Base-by-base conservation (phyloP, 495 filamentous ascomycete species). In the Cladorrhinum samala region DNA sequence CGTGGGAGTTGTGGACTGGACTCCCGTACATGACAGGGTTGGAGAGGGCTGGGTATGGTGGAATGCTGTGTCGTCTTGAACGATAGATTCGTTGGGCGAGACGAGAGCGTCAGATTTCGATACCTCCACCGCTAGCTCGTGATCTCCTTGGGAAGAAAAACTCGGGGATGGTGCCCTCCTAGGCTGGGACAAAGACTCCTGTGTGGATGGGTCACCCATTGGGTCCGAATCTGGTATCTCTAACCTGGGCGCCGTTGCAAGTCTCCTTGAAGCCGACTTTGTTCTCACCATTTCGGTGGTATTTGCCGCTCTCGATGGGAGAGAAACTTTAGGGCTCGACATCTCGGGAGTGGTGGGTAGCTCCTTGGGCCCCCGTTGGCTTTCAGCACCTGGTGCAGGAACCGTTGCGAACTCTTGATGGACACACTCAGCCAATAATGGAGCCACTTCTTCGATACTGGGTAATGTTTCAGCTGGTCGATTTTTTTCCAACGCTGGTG, bases 11-110 rank as follows among this genome's bases (percentile, higher is more conserved):
- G 23, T 6, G 42, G 3, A 23, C 19, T 45, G 3, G 39, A 18
- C 9, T 19, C 42, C 7, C 14, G 19, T 19, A 24, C 17, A 9
- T 24, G 23, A 23, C 13, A 21, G 13, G 45, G 24, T 58, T 48
- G 56, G 47, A 2, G 56, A 58, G 1, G 51, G 47, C 6, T 23
- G 24, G 18, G 46, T 50, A 14, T 36, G 17, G 23, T 42, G 17
- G 0, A 18, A 13, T 3, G 1, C 2, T n/a, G 46, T 9, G 30
- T 52, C 55, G 14, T 39, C 44, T 24, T 20, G 9, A 41, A 19
- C 36, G 19, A 16, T n/a, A 4, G 19, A 1, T 17, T 27, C 24
- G 24, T 21, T 47, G 2, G 45, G 41, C 5, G 42, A 25, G 20
- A 40, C 37, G 6, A 25, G 47, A 9, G 42, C 30, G 9, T 51